phyloP scores from a whole-genome alignment of 345 rosid species.

The Hibiscus syriacus region DNA sequence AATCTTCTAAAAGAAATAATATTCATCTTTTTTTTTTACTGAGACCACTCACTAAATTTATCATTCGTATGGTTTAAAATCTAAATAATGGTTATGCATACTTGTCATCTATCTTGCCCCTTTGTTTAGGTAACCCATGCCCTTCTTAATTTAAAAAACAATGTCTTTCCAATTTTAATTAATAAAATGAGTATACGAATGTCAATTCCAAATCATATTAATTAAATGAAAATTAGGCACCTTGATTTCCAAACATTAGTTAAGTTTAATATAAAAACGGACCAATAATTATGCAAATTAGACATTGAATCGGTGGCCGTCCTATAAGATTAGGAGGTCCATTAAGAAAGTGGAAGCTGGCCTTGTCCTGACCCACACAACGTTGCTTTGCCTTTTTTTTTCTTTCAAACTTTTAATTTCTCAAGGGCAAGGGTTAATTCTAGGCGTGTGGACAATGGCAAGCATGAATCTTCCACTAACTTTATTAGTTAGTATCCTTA shows the following conservation, averaged over 20 bases:
- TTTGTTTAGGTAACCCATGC: no score
- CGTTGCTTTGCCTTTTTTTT: neutral
- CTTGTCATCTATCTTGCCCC: no score
- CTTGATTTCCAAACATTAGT: neutral
- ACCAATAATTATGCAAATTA: neutral
- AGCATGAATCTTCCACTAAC: slow-evolving; percentile 9
- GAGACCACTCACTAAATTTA: no score
- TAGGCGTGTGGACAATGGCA: slow-evolving; percentile 4
- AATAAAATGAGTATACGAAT: neutral
- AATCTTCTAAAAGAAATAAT: no score
- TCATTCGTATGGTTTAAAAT: no score
- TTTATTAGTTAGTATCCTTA: neutral
- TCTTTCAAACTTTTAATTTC: neutral
- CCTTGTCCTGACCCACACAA: neutral
- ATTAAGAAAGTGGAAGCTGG: slow-evolving; percentile 1
- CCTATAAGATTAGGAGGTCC: neutral
- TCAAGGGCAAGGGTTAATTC: slow-evolving; percentile 7
- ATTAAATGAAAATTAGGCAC: neutral
- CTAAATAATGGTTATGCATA: no score
- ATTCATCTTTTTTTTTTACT: no score
- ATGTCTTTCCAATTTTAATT: no score
- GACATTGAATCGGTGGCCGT: neutral
- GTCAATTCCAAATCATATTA: neutral
- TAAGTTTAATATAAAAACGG: neutral
- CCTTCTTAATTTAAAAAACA: no score